Base-by-base conservation (phyloP, 2,329 filamentous ascomycete genomes). In the Allantophomopsis lycopodina region DNA sequence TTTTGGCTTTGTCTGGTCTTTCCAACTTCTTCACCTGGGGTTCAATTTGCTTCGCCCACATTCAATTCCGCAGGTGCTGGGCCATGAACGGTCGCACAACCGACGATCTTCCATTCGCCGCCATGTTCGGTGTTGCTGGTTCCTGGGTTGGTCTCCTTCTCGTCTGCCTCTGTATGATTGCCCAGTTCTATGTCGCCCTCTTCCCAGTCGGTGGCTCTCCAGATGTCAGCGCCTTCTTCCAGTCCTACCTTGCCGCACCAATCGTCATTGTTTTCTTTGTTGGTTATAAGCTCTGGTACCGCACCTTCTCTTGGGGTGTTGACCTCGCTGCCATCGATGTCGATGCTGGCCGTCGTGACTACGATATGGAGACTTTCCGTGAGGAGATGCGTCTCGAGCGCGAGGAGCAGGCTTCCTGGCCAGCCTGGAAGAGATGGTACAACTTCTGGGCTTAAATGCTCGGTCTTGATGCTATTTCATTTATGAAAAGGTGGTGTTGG, bases 1-100 rank as follows among this genome's bases (percentile, higher is more conserved):
- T 80, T 41, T 63, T 84, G 36, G 69, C 81, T 0, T 69, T 87
- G 16, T 83, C 79, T 0, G 81, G 79, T 37, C 70, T 86, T 11
- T 73, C 75, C 1, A 78, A 73, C 45, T 73, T 87, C 55, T 82
- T 86, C 58, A 79, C 79, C 23, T 87, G 81, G 81, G 75, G 71
- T 32, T 76, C 68, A 40, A 76, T 78, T 53, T 78, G 73, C 55
- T 56, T 76, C 1, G 65, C 73, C 0, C 73, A 79, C 53, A 79
- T 79, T 54, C 72, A 75, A 38, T 79, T 79, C 68, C 69, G 75
- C 44, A 55, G 65, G 38, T 73, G 66, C 31, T 77, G 74, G 74
- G 64, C 66, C 48, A 54, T 62, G 10, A 70, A 76, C 50, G 75
- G 73, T 40, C 69, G 69, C 48, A 52, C 50, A 33, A 50, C 65